A percentile compares a stretch with the other conserved stretches of the same genome.
phyloP scores from a whole-genome alignment of 148 eudicot genomes.

The Camellia sinensis region DNA sequence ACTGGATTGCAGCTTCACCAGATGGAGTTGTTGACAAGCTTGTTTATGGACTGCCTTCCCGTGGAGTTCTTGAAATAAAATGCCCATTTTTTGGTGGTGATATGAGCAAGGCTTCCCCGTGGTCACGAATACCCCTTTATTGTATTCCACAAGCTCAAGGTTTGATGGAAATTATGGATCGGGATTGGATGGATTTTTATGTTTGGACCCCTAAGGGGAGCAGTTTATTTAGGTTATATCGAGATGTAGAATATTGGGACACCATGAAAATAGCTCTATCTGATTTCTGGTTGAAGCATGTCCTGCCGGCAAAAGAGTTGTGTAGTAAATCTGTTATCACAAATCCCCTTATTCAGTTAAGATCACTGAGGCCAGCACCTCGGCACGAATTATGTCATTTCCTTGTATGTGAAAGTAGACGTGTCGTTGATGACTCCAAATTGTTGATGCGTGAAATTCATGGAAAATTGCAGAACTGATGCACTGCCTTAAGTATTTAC shows the following conservation, averaged over 20 bases:
- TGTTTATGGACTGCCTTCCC: constrained; percentile 42
- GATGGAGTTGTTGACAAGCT: constrained; percentile 55
- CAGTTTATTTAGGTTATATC: constrained; percentile 60
- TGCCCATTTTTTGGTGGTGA: constrained; percentile 68
- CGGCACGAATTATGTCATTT: constrained; percentile 43
- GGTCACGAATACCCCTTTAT: constrained; percentile 55
- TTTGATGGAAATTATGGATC: constrained; percentile 69
- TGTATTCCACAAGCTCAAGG: constrained; percentile 87
- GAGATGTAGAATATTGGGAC: constrained; percentile 67
- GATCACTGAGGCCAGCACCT: constrained; percentile 46
- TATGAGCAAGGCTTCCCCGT: constrained; percentile 44
- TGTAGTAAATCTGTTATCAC: constrained; percentile 34
- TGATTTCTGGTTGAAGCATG: constrained; percentile 90
- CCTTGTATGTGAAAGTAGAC: constrained; percentile 52
- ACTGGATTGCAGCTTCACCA: constrained; percentile 81
- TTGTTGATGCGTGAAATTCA: constrained; percentile 52
- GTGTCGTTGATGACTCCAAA: constrained; percentile 43
- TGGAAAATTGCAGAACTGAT: constrained; percentile 36
- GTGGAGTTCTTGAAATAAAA: constrained; percentile 70
- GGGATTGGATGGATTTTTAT: constrained; percentile 84
- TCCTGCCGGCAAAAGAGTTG: constrained; percentile 61
- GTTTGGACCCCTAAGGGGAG: constrained; percentile 72
- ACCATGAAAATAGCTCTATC: constrained; percentile 48
- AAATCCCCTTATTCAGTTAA: constrained; percentile 44
- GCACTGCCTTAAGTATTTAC: background rate